phyloP scores from a whole-genome alignment of 202 grass and related monocot species.

The Panicum virgatum region DNA sequence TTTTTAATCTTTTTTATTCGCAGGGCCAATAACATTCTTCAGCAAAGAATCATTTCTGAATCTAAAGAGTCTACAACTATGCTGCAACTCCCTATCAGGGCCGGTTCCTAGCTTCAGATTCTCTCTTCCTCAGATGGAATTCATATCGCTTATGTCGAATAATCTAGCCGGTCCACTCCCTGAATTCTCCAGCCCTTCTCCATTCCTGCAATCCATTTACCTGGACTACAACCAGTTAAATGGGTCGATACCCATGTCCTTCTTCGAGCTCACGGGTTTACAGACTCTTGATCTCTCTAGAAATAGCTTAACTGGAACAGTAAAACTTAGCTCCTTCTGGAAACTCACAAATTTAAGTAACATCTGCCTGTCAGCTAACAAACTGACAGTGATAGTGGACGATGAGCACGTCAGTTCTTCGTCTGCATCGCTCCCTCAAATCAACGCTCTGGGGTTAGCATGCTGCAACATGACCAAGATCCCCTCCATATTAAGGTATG shows the following conservation, averaged over 20 bases:
- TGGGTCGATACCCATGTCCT: conserved; percentile 41
- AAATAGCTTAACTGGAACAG: conserved; percentile 33
- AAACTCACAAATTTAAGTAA: conserved; percentile 5
- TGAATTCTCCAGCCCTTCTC: conserved; percentile 21
- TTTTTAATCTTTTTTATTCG: background rate
- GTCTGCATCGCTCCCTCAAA: conserved; percentile 12
- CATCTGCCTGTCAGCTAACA: conserved; percentile 31
- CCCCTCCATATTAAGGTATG: conserved; percentile 38
- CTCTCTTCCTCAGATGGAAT: conserved; percentile 37
- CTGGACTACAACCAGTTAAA: conserved; percentile 37
- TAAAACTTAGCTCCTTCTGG: conserved; percentile 35
- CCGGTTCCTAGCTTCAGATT: conserved; percentile 43
- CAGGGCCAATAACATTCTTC: conserved; percentile 9
- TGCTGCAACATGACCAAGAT: conserved; percentile 56
- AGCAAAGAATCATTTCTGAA: conserved; percentile 19
- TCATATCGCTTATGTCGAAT: conserved; percentile 26
- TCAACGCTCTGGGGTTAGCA: conserved; percentile 34
- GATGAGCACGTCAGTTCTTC: conserved; percentile 31
- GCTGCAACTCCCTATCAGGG: conserved; percentile 43
- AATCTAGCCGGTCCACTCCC: conserved; percentile 17
- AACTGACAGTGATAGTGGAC: conserved; percentile 31
- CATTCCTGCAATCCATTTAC: conserved; percentile 23
- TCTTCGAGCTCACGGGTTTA: conserved; percentile 23
- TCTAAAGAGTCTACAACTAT: background rate
- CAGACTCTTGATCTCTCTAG: background rate